Evolutionary conservation across 768 basidiomycete species (phyloP).

Genomic region (Sistotremastrum niveocremeum): DNA sequence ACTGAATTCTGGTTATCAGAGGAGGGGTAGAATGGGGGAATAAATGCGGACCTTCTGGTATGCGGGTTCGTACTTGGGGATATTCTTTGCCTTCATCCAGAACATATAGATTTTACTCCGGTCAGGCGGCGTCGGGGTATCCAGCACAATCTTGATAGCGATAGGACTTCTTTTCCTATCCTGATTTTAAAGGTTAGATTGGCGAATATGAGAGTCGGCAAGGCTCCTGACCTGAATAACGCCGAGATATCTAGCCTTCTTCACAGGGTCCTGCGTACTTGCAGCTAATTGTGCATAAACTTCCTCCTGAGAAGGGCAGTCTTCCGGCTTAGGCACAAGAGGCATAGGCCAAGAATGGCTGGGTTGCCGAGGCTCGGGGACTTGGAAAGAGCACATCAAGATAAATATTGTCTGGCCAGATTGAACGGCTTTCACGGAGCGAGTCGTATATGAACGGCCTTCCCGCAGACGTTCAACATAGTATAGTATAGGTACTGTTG

Average conservation of each 20-base stretch:
- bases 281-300: slow-evolving; percentile 16
- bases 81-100: slow-evolving; percentile 68
- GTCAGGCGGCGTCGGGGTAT: slow-evolving; percentile 13
- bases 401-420: slow-evolving; percentile 41
- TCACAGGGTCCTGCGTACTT: no score
- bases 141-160: slow-evolving; percentile 39
- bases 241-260: no score
- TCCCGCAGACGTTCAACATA: slow-evolving; percentile 63
- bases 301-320: slow-evolving; percentile 47
- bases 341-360: slow-evolving; percentile 59
- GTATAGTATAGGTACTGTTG: slow-evolving; percentile 63
- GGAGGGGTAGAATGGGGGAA: neutral
- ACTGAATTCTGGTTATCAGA: slow-evolving; percentile 25
- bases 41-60: slow-evolving; percentile 54
- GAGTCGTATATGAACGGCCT: slow-evolving; percentile 61
- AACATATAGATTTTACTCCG: slow-evolving; percentile 46
- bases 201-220: no score
- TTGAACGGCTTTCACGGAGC: slow-evolving; percentile 44
- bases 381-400: slow-evolving; percentile 72
- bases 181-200: slow-evolving; percentile 20
- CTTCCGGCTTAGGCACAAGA: slow-evolving; percentile 37
- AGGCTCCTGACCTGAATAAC: no score
- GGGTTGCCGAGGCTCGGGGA: slow-evolving; percentile 65
- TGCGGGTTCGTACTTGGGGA: slow-evolving; percentile 49
- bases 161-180: slow-evolving; percentile 59